These are phyloP conservation scores for Mortierella sp. DNA, from an alignment of 371 early-diverging fungal genomes.

Conservation along the genomic window DNA sequence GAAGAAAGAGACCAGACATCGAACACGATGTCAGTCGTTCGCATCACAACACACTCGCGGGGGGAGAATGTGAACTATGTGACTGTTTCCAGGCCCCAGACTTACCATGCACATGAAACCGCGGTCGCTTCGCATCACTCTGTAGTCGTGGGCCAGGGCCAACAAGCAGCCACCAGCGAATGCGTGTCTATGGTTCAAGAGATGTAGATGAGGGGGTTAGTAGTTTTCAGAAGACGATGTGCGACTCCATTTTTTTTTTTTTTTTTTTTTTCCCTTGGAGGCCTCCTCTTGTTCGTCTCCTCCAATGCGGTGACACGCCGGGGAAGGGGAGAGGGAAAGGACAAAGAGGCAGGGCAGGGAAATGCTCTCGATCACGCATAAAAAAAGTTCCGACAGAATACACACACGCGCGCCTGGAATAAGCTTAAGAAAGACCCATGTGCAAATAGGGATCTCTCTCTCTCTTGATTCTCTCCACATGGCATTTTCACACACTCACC, in stretches of 20 bases:
- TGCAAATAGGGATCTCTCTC: too few relatives aligned
- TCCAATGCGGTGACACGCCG: too few relatives aligned
- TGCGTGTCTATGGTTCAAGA: slow-evolving; percentile 66
- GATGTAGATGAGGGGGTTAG: not conserved
- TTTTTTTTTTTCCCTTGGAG: not conserved
- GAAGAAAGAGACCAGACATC: not conserved
- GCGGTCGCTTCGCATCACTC: slow-evolving; percentile 84
- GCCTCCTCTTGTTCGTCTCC: too few relatives aligned
- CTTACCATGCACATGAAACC: slow-evolving; percentile 81
- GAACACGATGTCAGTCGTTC: too few relatives aligned
- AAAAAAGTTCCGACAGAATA: too few relatives aligned
- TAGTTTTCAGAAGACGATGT: not conserved
- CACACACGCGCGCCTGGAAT: too few relatives aligned
- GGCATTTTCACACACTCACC: slow-evolving; percentile 2
- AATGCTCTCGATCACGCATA: too few relatives aligned
- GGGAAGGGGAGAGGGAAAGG: too few relatives aligned
- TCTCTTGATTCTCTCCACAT: too few relatives aligned
- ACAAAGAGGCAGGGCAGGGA: too few relatives aligned
- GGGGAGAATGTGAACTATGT: not conserved
- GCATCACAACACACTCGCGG: slow-evolving; percentile 3
- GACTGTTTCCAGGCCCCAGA: not conserved
- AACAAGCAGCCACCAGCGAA: slow-evolving; percentile 90
- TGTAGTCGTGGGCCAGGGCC: slow-evolving; percentile 83
- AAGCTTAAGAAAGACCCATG: too few relatives aligned
- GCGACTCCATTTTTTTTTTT: not conserved